Base-by-base conservation (phyloP, 2,329 filamentous ascomycete genomes). In the Sporothrix brunneoviolacea region DNA sequence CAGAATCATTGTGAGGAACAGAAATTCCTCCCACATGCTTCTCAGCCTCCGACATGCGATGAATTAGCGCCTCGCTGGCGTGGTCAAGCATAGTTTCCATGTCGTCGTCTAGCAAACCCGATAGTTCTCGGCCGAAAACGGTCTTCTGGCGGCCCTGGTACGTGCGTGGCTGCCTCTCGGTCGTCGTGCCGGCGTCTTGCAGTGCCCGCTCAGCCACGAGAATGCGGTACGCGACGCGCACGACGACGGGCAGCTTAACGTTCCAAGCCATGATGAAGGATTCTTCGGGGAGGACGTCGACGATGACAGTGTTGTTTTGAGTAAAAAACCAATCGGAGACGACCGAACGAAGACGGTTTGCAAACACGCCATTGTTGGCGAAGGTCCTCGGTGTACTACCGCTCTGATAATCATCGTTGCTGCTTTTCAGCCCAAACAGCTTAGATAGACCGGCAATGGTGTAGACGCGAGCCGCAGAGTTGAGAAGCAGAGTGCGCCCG, bases 401-500 rank as follows among this genome's bases (percentile, higher is more conserved):
- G n/a, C 12, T 18, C 8, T 12, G 44, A 28, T 37, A 22, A 33
- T 22, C 38, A 40, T 21, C 38, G 12, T 46, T 37, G 19, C 46
- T 50, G 37, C 37, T 48, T 3, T 12, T 61, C 50, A 79, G 76
- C 24, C 81, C 77, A 45, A 84, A 74, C 35, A 80, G 70, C 53
- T 78, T 77, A 8, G 80, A 77, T 8, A 87, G 63, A 3, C 75
- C 77, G 30, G 80, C 76, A n/a, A 86, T 70, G 0, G 83, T 86
- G 73, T 80, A 87, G 33, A 85, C 66, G 13, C 84, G 80, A 10
- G 76, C 71, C 0, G 84, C 83, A 0, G 83, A 86, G 62, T 87
- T 77, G 13, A 88, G 62, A 1, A 70, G 67, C 0, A 81, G 69
- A 55, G 79, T 54, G 3, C n/a, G 33, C 5, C 45, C 51, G 16